Conservation (phyloP, 257 asterid species). For the Solanum chmielewskii region DNA sequence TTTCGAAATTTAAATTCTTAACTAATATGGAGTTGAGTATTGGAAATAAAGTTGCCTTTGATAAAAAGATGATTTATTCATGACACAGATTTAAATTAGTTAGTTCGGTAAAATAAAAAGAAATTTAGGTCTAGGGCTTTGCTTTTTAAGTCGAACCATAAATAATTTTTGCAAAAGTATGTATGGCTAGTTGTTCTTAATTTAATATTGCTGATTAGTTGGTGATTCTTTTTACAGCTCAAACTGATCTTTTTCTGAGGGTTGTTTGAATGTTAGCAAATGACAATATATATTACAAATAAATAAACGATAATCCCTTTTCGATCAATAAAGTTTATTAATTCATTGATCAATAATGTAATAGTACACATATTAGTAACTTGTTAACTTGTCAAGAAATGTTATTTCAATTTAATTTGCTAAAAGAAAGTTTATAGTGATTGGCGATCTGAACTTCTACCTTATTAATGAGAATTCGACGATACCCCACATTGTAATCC, state of each 20-base stretch:
- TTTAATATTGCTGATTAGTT: not conserved
- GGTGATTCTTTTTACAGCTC: not conserved
- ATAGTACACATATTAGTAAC: not conserved
- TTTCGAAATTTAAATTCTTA: not conserved
- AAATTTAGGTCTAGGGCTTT: not conserved
- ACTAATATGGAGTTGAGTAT: rapidly evolving
- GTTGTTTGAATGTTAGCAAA: not conserved
- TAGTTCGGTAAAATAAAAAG: not conserved
- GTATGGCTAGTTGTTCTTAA: not conserved
- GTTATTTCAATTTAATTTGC: not conserved
- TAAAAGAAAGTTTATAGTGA: too few relatives aligned
- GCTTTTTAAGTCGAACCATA: not conserved
- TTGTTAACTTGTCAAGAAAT: not conserved
- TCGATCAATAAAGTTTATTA: not conserved
- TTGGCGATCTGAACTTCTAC: too few relatives aligned
- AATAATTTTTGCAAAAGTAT: not conserved
- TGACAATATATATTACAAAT: not conserved
- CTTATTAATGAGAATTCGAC: too few relatives aligned
- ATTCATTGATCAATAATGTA: not conserved
- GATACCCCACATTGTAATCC: too few relatives aligned
- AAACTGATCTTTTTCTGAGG: not conserved
- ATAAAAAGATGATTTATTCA: not conserved
- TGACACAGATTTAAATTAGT: not conserved
- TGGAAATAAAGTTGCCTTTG: not conserved
- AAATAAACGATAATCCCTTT: not conserved